A percentile compares a stretch with the other conserved stretches of the same genome.
These are phyloP conservation scores for Sclerotinia subarctica DNA, from an alignment of 2,329 filamentous ascomycete genomes.

Conservation along the genomic window DNA sequence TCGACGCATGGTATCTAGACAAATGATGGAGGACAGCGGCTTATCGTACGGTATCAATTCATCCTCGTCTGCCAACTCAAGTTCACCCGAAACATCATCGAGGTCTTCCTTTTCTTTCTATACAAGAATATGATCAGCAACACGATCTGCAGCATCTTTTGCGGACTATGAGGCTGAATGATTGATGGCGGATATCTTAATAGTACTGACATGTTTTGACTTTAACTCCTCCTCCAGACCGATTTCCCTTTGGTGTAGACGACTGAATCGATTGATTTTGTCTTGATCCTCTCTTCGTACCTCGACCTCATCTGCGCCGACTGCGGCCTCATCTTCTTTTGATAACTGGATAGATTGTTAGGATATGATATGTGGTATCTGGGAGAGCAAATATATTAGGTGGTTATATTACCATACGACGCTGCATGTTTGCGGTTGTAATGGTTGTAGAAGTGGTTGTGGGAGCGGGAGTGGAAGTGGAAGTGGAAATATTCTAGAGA, in stretches of 20 bases:
- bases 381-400: neutral
- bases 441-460: neutral
- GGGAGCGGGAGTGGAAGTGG: too few relatives aligned
- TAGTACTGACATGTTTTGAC: slow-evolving; percentile 65
- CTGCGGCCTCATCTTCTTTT: slow-evolving; percentile 80
- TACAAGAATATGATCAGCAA: slow-evolving; percentile 6
- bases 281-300: slow-evolving; percentile 97
- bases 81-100: slow-evolving; percentile 84
- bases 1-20: neutral
- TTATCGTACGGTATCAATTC: slow-evolving; percentile 76
- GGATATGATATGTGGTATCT: neutral
- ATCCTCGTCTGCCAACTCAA: slow-evolving; percentile 94
- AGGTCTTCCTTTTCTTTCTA: slow-evolving; percentile 99
- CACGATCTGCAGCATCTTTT: slow-evolving; percentile 23
- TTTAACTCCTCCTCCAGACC: slow-evolving; percentile 76
- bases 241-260: slow-evolving; percentile 83
- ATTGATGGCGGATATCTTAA: neutral
- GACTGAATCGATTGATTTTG: slow-evolving; percentile 97
- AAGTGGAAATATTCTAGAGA: neutral
- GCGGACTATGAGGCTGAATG: neutral
- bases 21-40: neutral
- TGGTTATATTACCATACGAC: slow-evolving; percentile 29
- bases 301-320: slow-evolving; percentile 77
- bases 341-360: slow-evolving; percentile 57
- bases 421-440: slow-evolving; percentile 25